A percentile compares a stretch with the other conserved stretches of the same genome.
phyloP scores from a whole-genome alignment of 2,329 filamentous ascomycete species.

The Fusarium sp. region DNA sequence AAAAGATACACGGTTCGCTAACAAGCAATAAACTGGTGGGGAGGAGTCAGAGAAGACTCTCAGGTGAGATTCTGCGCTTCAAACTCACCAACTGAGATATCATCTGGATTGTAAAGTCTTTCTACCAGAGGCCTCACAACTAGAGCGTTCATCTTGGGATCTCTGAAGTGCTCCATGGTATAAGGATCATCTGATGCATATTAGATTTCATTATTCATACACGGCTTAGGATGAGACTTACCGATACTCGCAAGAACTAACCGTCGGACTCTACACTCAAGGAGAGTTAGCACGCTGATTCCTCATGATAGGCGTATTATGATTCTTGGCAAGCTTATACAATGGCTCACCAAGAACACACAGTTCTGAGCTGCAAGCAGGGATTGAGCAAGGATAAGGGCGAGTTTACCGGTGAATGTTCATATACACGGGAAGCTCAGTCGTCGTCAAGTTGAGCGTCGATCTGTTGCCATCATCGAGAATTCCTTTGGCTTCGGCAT shows the following conservation, averaged over 20 bases:
- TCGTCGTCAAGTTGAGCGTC: constrained; percentile 36
- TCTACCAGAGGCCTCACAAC: constrained; percentile 76
- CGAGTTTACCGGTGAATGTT: constrained; percentile 42
- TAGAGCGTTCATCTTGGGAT: constrained; percentile 72
- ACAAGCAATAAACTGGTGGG: constrained; percentile 70
- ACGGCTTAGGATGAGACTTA: constrained; percentile 2
- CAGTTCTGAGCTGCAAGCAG: background rate
- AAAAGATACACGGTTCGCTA: constrained; percentile 77
- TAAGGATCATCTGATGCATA: constrained; percentile 51
- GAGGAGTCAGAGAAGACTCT: background rate
- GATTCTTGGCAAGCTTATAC: background rate
- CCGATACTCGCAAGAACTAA: constrained; percentile 44
- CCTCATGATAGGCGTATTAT: background rate
- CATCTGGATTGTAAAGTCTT: constrained; percentile 70
- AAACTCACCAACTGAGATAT: constrained; percentile 68
- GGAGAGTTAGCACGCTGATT: constrained; percentile 37
- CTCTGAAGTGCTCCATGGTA: constrained; percentile 69
- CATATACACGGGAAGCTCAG: constrained; percentile 42
- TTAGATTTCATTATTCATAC: constrained; percentile 5
- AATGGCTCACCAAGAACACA: background rate
- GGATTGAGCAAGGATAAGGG: constrained; percentile 10
- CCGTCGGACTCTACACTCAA: constrained; percentile 43
- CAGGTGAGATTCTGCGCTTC: background rate
- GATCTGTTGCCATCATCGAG: constrained; percentile 39
- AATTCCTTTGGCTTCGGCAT: constrained; percentile 41